Evolutionary conservation across 768 basidiomycete genomes (phyloP), one percentile per base, ranked within the genome.

Genomic region (Myochromella boudieri): DNA sequence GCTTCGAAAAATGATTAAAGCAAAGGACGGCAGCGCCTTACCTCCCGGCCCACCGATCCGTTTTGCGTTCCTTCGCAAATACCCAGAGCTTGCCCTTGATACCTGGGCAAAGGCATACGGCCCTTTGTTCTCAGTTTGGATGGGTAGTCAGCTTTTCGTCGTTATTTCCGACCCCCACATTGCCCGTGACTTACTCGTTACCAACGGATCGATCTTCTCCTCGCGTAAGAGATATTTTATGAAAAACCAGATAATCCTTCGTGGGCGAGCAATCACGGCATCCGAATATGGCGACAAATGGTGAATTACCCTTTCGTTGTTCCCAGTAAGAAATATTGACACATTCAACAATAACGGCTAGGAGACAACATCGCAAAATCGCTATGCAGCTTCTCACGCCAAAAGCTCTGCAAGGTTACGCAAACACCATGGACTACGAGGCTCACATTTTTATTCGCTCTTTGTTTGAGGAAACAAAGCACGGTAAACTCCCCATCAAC

Each of bases 301-400:
- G 68, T 65, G 46, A 8, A 28, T 39, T 64, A 6, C 10, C 36
- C 20, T 4, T 39, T 22, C 24, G 15, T 6, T 1, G 15, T 15
- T 24, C 31, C 2, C 8, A n/a, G 15, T 6, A 15, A 27, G n/a
- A n/a, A n/a, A n/a, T n/a, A n/a, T n/a, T n/a, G n/a, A n/a, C n/a
- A n/a, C n/a, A n/a, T n/a, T n/a, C n/a, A n/a, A n/a, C n/a, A 31
- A 31, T 31, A 31, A 8, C 8, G 9, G 29, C 17, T 37, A 57
- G 74, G 75, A 58, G 70, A 42, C 66, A 69, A 34, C 72, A 77
- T 38, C 68, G 74, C 15, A 64, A 64, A 9, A 65, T 77, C 24
- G 69, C 72, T 0, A 59, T 51, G 8, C 54, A 52, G n/a, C 51
- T 65, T 22, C 61, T 77, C 15, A 62, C 60, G 6, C 55, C 60